Percentiles rank a stretch among this genome's conserved stretches.
phyloP scores from a whole-genome alignment of 2,329 filamentous ascomycete genomes.

The Clarireedia monteithiana region DNA sequence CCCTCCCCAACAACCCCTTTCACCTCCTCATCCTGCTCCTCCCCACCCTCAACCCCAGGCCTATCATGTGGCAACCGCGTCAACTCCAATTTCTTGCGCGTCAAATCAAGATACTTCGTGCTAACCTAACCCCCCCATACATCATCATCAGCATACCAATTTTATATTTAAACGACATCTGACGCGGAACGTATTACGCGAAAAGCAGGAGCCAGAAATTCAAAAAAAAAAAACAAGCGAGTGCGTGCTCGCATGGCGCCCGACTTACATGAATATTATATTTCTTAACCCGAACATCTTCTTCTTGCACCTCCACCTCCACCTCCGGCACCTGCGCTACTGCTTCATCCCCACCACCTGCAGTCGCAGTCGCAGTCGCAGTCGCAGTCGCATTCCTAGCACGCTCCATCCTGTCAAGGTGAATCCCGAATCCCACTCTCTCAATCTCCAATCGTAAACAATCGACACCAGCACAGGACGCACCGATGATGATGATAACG shows the following conservation, averaged over 20 bases:
- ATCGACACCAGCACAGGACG: neutral
- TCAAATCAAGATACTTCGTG: constrained; percentile 58
- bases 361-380: neutral
- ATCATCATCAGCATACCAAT: neutral
- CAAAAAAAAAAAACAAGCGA: neutral
- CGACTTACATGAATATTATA: constrained; percentile 50
- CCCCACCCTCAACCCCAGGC: neutral
- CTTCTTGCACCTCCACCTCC: neutral
- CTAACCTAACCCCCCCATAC: constrained; percentile 43
- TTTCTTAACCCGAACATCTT: constrained; percentile 39
- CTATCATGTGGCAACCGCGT: constrained; percentile 55
- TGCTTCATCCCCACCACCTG: neutral
- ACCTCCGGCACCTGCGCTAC: neutral
- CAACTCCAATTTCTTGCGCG: constrained; percentile 58
- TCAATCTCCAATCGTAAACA: neutral
- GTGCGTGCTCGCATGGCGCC: neutral
- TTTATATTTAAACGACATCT: neutral
- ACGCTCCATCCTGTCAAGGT: neutral
- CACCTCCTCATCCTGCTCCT: neutral
- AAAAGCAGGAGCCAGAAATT: neutral
- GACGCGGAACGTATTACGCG: no score
- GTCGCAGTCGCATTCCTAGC: neutral
- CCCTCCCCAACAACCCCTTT: neutral
- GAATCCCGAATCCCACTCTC: neutral
- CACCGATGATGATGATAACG: no score